Conservation (phyloP, 148 eudicot genomes). For the Bassia scoparia region DNA sequence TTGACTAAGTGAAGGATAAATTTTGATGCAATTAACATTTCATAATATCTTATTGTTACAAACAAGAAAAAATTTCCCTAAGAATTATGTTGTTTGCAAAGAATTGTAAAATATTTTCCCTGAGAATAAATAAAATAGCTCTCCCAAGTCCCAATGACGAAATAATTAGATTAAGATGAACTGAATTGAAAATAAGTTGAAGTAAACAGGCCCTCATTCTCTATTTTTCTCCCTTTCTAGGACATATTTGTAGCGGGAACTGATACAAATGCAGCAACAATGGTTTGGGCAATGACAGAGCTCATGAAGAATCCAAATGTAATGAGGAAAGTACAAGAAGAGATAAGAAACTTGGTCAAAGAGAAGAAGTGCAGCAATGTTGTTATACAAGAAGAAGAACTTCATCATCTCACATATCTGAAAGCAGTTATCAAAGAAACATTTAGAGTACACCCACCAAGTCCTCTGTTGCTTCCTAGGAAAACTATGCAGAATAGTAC, state of each 20-base stretch:
- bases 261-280: conserved; percentile 27
- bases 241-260: conserved; percentile 33
- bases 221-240: neutral
- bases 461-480: conserved; percentile 33
- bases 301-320: conserved; percentile 30
- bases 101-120: no score
- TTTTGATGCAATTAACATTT: no score
- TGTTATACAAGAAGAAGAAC: neutral
- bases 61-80: no score
- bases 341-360: neutral
- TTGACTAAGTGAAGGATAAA: no score
- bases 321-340: conserved; percentile 33
- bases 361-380: neutral
- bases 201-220: no score
- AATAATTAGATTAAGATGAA: no score
- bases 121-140: no score
- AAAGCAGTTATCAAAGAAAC: conserved; percentile 37
- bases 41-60: no score
- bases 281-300: conserved; percentile 41
- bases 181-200: no score
- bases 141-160: no score
- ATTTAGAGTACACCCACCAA: conserved; percentile 29
- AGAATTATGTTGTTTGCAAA: no score
- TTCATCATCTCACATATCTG: conserved; percentile 16
- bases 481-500: neutral